Evolutionary conservation across 805 yeast genomes (phyloP).

Genomic region (Wickerhamomyces ciferrii): DNA sequence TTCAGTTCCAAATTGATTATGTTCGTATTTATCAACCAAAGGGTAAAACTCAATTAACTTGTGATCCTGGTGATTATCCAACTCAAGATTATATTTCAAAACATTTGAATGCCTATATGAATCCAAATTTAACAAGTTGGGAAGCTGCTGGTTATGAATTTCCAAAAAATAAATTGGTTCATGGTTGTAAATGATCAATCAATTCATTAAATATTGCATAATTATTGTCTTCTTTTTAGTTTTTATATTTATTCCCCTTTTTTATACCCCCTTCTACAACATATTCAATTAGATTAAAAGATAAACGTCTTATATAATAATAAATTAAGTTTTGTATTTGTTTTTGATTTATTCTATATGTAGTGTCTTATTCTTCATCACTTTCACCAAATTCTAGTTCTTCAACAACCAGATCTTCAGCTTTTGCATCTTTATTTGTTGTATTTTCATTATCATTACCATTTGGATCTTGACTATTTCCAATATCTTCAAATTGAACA

Average conservation of each 20-base stretch:
- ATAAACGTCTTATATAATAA: too few relatives aligned
- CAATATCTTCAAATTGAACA: conserved; percentile 56
- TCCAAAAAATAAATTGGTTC: conserved; percentile 34
- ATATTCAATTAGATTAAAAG: too few relatives aligned
- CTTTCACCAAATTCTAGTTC: conserved; percentile 28
- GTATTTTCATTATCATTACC: neutral
- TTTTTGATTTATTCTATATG: neutral
- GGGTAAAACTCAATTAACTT: conserved; percentile 32
- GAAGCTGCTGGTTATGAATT: conserved; percentile 35
- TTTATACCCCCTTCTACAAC: too few relatives aligned
- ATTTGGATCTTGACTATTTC: conserved; percentile 49
- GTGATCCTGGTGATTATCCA: conserved; percentile 45
- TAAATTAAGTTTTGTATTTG: neutral
- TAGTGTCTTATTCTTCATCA: conserved; percentile 15
- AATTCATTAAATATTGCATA: too few relatives aligned
- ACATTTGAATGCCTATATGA: conserved; percentile 36
- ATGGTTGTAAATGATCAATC: conserved; percentile 7
- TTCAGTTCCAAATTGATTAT: conserved; percentile 37
- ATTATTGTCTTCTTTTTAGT: too few relatives aligned
- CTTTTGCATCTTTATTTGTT: neutral
- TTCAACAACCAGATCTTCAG: conserved; percentile 7
- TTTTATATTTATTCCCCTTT: too few relatives aligned
- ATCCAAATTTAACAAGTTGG: conserved; percentile 41
- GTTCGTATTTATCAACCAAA: conserved; percentile 46
- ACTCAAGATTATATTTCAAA: conserved; percentile 37